These are phyloP conservation scores for Sporothrix euskadiensis DNA, from an alignment of 2,329 filamentous ascomycete genomes.

Conservation along the genomic window DNA sequence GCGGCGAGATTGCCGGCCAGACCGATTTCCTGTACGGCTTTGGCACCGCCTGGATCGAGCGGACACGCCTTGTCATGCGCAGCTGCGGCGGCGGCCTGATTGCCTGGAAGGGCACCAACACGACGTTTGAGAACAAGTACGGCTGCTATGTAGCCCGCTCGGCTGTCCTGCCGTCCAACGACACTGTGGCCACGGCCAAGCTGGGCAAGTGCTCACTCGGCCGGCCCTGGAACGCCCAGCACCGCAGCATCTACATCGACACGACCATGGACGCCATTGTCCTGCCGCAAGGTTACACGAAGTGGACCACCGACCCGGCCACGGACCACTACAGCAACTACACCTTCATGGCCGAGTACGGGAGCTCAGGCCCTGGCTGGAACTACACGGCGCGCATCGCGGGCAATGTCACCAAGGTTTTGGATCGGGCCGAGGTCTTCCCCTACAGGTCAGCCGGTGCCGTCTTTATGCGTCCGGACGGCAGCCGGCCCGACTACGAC, in stretches of 20 bases:
- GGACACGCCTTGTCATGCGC: conserved; percentile 56
- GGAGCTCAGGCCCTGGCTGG: conserved; percentile 54
- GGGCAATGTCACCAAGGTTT: conserved; percentile 38
- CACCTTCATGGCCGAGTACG: conserved; percentile 60
- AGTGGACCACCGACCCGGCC: conserved; percentile 31
- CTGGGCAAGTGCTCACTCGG: conserved; percentile 57
- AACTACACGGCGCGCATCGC: conserved; percentile 49
- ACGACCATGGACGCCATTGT: conserved; percentile 56
- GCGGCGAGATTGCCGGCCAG: conserved; percentile 61
- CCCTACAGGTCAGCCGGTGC: background rate
- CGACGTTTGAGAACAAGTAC: conserved; percentile 20
- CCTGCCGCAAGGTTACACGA: conserved; percentile 53
- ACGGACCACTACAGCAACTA: conserved; percentile 46
- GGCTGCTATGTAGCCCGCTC: conserved; percentile 62
- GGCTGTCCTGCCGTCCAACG: conserved; percentile 56
- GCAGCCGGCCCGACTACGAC: background rate
- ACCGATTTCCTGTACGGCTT: conserved; percentile 63
- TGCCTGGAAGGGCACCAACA: conserved; percentile 58
- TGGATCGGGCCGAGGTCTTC: background rate
- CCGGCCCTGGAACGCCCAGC: conserved; percentile 62
- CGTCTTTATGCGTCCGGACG: background rate
- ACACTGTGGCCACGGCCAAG: conserved; percentile 41
- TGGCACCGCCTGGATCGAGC: conserved; percentile 62
- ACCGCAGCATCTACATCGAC: conserved; percentile 58
- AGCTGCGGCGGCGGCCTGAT: conserved; percentile 66